A percentile compares a stretch with the other conserved stretches of the same genome.
Evolutionary conservation across 352 stramenopile species (phyloP).

Genomic region (Globisporangium paroecandrum): DNA sequence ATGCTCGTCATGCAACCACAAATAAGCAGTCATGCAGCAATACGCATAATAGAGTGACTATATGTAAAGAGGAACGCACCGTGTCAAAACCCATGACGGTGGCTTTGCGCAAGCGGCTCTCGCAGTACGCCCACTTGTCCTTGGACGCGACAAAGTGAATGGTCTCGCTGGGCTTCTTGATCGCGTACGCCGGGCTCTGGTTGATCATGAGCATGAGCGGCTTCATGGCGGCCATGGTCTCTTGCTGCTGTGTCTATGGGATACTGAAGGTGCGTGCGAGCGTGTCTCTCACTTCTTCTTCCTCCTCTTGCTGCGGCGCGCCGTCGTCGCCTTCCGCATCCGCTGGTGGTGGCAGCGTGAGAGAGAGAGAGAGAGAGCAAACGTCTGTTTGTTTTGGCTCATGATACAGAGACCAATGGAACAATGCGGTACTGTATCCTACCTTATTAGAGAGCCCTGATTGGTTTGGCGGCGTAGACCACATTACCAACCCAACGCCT

Average conservation of each 20-base stretch:
- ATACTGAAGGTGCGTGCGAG: neutral
- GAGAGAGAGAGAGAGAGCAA: constrained; percentile 3
- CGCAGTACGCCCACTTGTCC: constrained; percentile 51
- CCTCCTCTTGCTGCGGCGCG: constrained; percentile 7
- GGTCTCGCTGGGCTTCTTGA: constrained; percentile 28
- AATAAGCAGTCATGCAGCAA: neutral
- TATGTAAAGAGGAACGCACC: constrained; percentile 27
- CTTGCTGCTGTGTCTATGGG: neutral
- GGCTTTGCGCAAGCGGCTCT: constrained; percentile 37
- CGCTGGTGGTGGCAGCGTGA: constrained; percentile 6
- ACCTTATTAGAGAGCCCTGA: neutral
- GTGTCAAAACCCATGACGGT: constrained; percentile 68
- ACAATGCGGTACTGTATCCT: neutral
- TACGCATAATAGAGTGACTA: neutral
- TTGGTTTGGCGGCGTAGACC: neutral
- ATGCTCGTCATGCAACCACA: neutral
- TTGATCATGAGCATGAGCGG: constrained; percentile 45
- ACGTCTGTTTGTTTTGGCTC: neutral
- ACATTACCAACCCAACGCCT: neutral
- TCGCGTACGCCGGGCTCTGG: constrained; percentile 50
- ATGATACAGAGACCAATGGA: constrained; percentile 10
- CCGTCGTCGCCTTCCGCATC: constrained; percentile 11
- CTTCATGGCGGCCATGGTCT: constrained; percentile 16
- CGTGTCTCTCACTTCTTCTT: constrained; percentile 12
- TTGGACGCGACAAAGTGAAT: constrained; percentile 53